Conservation (phyloP, 2,329 filamentous ascomycete species). For the Stenocarpella maydis region DNA sequence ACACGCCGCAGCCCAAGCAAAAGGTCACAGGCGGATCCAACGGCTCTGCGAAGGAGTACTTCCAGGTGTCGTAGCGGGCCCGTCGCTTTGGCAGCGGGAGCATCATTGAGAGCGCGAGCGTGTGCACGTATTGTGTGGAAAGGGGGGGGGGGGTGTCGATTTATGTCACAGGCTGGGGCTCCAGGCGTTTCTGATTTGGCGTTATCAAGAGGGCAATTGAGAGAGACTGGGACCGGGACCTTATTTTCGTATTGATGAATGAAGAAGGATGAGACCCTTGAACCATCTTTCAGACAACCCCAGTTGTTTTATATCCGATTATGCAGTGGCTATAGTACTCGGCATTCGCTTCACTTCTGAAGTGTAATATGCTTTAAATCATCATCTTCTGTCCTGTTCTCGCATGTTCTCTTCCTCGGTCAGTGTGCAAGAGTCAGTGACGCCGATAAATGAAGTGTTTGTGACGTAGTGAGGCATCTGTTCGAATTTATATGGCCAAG, state of each 20-base stretch:
- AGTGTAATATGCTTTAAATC: not conserved
- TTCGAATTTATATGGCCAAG: too few relatives aligned
- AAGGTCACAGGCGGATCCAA: not conserved
- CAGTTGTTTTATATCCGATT: not conserved
- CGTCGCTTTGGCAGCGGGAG: not conserved
- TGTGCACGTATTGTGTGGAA: not conserved
- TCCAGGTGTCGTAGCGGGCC: not conserved
- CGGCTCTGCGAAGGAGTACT: not conserved
- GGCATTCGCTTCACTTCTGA: not conserved
- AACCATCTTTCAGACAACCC: not conserved
- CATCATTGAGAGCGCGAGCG: constrained; percentile 5
- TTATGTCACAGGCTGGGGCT: not conserved
- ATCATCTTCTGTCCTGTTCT: not conserved
- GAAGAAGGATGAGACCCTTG: constrained; percentile 9
- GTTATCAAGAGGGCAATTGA: constrained; percentile 3
- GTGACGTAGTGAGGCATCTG: not conserved
- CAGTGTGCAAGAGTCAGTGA: not conserved
- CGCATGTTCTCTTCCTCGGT: not conserved
- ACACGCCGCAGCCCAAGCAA: constrained; percentile 40
- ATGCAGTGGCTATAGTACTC: not conserved
- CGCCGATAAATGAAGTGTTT: not conserved
- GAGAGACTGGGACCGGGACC: not conserved
- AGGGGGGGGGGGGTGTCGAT: not conserved
- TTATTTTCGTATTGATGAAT: constrained; percentile 13
- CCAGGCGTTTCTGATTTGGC: constrained; percentile 5